Base-by-base conservation (phyloP, 2,329 filamentous ascomycete species). In the Aspergillus sp. region DNA sequence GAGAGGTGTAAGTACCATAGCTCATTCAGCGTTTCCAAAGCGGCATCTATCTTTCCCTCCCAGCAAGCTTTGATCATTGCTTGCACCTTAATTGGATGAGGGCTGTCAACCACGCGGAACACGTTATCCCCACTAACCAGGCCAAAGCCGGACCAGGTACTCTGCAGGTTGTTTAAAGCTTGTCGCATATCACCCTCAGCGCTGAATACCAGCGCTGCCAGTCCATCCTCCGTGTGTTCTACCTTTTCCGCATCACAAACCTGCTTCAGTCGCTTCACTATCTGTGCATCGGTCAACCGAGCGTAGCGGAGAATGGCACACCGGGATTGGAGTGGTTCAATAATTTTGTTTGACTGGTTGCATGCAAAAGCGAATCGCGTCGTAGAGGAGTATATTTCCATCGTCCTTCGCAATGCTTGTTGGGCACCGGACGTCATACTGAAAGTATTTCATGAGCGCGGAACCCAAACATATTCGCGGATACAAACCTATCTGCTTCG, bases 301-400 rank as follows among this genome's bases (percentile, higher is more conserved):
- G 93, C 88, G 76, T 97, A 99, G 58, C 95, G 89, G 55, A 99
- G 84, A 71, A 99, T 98, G 18, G 95, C 95, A 73, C 95, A 99
- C 68, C 95, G 87, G 17, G 93, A 97, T 75, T 99, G 95, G 51
- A 99, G 82, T n/a, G 95, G 95, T 76, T 99, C 95, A 74, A 99
- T 99, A 72, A 99, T 98, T 78, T 98, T 99, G 80, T 98, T 99
- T 61, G 90, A 95, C 79, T 96, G 91, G 75, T 99, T 99, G 81
- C 95, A 99, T 2, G 95, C 95, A 70, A 99, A 99, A 0, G 95
- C 95, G 71, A 99, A 99, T 57, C 95, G 85, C 2, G 95, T 99
- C 2, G 95, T 99, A 62, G 92, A 89, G 42, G 91, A 96, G 79
- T 98, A 98, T 51, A 98, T 99, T 75, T 99, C 95, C 95, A 99